Evolutionary conservation across 768 basidiomycete species (phyloP), one percentile per base, ranked within the genome.

Genomic region (Phlegmacium glaucopus): DNA sequence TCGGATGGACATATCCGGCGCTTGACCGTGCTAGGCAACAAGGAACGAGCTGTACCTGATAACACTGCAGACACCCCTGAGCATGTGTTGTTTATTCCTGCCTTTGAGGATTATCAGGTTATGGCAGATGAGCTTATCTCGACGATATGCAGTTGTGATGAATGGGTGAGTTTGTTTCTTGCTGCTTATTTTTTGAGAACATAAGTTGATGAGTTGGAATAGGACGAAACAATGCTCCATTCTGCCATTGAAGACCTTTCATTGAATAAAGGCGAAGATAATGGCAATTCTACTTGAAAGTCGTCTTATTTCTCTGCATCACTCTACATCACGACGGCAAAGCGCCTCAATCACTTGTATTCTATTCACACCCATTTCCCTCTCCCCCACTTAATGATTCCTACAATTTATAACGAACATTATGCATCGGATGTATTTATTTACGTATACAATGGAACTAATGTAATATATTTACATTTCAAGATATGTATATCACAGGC

Each of bases 71-170:
- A 62, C 30, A 59, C 59, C 0, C 59, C 59, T 13, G 61, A 62
- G 42, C 61, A 62, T 48, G 53, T 59, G 34, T 53, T 62, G 17
- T 62, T 61, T 35, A 44, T 62, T 4, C 61, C 61, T 12, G 57
- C 53, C 11, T 61, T 61, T 30, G 58, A 62, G n/a, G 53, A 46
- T 28, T 57, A 54, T 25, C 52, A 55, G 37, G 52, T 48, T 6
- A 54, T 62, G 47, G 59, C 57, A 25, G 54, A 55, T 26, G 52
- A 50, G 26, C 29, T 62, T 37, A 45, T 60, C 9, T 55, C 56
- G 39, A 52, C 54, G 17, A 59, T 62, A 27, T 49, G 52, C 35
- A 56, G 60, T 38, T 54, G 55, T 45, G 56, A 51, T 34, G 32
- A 34, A 11, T 60, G 59, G 53, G 61, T 60, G 40, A 44, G 61